Evolutionary conservation across 73 alveolate genomes (phyloP), one percentile per base, ranked within the genome.

Genomic region (Tetrahymena malaccensis): DNA sequence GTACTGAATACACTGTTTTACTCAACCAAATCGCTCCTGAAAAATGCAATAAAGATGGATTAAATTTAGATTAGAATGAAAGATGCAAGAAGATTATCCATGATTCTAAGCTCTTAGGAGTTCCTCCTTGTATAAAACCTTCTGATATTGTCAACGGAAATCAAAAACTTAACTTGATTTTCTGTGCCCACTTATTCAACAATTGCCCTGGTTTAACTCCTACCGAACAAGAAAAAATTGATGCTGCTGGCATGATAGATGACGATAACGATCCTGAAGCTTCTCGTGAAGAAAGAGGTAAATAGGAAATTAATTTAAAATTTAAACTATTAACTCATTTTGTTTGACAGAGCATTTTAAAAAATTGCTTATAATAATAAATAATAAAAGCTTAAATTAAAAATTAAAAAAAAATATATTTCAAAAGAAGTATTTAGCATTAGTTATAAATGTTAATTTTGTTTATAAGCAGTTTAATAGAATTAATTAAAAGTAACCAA

Each of bases 131-230:
- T 43, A 98, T 98, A 55, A 97, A 98, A 70, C 99, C 99, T 43
- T 55, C 94, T 21, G 99, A 98, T 94, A 97, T 99, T 40, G 93
- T 95, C 44, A 94, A 97, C 50, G 99, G 99, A 34, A 98, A 99
- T 95, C 94, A 94, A 10, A 99, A 98, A 97, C 97, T 99, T 37
- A 98, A 98, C 96, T 96, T 98, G 16, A 97, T 99, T 84, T 99
- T 99, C 96, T 97, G 98, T 95, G 99, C 99, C 34, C 97, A 98
- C 56, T 96, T 99, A 22, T 99, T 99, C 98, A 99, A 99, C 95
- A 97, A 99, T 34, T 97, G 98, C 95, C 99, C 98, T 94, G 99
- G 99, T 25, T 96, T 99, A 35, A 98, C 98, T 27, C 97, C 99
- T 55, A 97, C 98, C 93, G 98, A 97, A 93, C 96, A 97, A 94